These are phyloP conservation scores for Hypoxylon sp. DNA, from an alignment of 2,329 filamentous ascomycete species.

Conservation along the genomic window DNA sequence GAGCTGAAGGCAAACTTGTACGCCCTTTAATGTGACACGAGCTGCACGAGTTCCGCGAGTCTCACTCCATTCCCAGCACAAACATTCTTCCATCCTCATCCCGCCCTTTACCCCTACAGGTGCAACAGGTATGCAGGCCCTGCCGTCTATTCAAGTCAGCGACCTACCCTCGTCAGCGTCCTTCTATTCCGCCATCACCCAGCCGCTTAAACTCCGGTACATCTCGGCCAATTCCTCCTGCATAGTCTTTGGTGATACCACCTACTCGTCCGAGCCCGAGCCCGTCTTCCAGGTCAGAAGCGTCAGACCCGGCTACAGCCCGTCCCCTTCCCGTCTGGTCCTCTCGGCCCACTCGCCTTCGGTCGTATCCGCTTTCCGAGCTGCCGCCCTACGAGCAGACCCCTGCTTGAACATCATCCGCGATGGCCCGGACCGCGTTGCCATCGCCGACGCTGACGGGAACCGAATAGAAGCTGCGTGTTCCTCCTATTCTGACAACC, in stretches of 20 bases:
- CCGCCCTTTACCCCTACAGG: slow-evolving; percentile 3
- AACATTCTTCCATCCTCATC: neutral
- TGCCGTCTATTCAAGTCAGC: slow-evolving; percentile 70
- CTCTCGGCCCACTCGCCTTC: slow-evolving; percentile 72
- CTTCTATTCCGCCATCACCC: slow-evolving; percentile 81
- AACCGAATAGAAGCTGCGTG: slow-evolving; percentile 84
- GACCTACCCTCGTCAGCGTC: slow-evolving; percentile 82
- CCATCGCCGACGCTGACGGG: slow-evolving; percentile 80
- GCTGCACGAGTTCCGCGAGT: neutral
- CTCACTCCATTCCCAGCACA: neutral
- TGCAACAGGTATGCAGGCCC: slow-evolving; percentile 43
- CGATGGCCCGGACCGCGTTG: slow-evolving; percentile 55
- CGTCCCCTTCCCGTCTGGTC: slow-evolving; percentile 61
- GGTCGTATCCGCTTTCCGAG: slow-evolving; percentile 76
- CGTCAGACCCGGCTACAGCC: slow-evolving; percentile 47
- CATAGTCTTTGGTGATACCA: slow-evolving; percentile 54
- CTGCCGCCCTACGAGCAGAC: slow-evolving; percentile 61
- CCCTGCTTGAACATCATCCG: slow-evolving; percentile 57
- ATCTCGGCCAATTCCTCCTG: slow-evolving; percentile 54
- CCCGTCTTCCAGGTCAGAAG: slow-evolving; percentile 57
- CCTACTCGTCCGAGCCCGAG: slow-evolving; percentile 41
- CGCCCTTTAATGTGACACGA: neutral
- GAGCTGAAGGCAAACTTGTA: neutral
- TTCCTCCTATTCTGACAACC: slow-evolving; percentile 50
- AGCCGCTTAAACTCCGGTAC: slow-evolving; percentile 79